phyloP scores from a whole-genome alignment of 1,139 yeast species.

The Sugiyamaella sp. region DNA sequence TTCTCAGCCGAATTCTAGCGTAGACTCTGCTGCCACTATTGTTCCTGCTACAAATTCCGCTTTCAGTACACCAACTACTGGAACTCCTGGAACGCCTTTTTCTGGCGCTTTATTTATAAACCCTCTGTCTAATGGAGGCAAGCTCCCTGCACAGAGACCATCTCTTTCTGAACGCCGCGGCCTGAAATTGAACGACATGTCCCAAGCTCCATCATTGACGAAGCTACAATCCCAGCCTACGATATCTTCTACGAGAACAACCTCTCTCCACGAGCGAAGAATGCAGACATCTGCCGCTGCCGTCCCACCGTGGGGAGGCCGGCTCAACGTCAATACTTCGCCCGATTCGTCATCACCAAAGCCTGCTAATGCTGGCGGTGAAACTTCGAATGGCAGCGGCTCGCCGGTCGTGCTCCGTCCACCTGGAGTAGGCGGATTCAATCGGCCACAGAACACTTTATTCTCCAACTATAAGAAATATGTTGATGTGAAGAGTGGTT shows the following conservation, averaged over 20 bases:
- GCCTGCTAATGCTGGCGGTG: neutral
- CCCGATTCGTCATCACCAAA: neutral
- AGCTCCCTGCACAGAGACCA: slow-evolving; percentile 30
- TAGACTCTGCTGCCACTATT: neutral
- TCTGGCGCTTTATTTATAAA: slow-evolving; percentile 27
- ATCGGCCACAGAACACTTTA: slow-evolving; percentile 25
- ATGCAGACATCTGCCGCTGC: slow-evolving; percentile 10
- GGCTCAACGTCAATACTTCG: neutral
- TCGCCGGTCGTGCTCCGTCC: slow-evolving; percentile 4
- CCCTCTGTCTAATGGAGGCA: slow-evolving; percentile 20
- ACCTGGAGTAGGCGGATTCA: slow-evolving; percentile 16
- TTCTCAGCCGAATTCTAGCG: neutral
- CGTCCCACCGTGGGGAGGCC: neutral
- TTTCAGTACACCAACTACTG: neutral
- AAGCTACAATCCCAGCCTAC: slow-evolving; percentile 23
- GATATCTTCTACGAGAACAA: slow-evolving; percentile 13
- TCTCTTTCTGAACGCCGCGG: slow-evolving; percentile 43
- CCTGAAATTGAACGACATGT: slow-evolving; percentile 30
- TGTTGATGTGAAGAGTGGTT: slow-evolving; percentile 88
- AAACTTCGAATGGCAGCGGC: neutral
- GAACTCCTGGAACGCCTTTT: slow-evolving; percentile 11
- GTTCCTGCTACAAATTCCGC: neutral
- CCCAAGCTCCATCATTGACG: slow-evolving; percentile 15
- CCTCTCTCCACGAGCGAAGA: slow-evolving; percentile 10
- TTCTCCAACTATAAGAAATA: slow-evolving; percentile 86